Conservation (phyloP, 108 stramenopile species). For the Pseudonitzschia multiseries region DNA sequence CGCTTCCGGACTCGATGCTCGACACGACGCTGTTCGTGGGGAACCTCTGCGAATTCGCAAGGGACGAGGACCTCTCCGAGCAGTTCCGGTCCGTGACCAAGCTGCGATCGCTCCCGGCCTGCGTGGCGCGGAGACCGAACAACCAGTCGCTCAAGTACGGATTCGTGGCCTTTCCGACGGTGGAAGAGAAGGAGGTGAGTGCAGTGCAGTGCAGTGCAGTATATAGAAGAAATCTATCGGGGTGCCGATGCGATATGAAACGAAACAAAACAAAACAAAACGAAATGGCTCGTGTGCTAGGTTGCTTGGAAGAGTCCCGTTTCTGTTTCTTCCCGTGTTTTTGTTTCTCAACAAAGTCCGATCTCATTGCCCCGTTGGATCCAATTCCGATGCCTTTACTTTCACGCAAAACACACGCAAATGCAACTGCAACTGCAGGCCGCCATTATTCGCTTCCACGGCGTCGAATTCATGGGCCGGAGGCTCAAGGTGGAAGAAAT, state of each 20-base stretch:
- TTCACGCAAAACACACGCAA: not conserved
- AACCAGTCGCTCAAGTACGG: constrained; percentile 64
- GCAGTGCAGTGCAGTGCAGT: not conserved
- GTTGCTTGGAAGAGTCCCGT: too few relatives aligned
- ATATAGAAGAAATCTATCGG: not conserved
- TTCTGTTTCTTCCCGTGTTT: too few relatives aligned
- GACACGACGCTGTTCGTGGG: constrained; percentile 81
- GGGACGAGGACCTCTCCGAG: constrained; percentile 70
- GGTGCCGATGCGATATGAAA: not conserved
- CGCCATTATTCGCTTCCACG: constrained; percentile 69
- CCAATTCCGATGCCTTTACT: too few relatives aligned
- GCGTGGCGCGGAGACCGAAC: constrained; percentile 75
- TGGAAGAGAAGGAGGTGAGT: constrained; percentile 75
- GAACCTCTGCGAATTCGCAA: constrained; percentile 75
- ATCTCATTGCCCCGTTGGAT: too few relatives aligned
- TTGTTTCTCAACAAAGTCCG: too few relatives aligned
- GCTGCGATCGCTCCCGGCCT: constrained; percentile 66
- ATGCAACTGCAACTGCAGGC: constrained; percentile 35
- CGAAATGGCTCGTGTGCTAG: too few relatives aligned
- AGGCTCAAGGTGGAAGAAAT: constrained; percentile 70
- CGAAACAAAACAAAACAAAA: too few relatives aligned
- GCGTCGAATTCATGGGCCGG: constrained; percentile 55
- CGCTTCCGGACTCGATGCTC: constrained; percentile 76
- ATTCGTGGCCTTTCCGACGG: constrained; percentile 52
- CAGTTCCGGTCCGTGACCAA: constrained; percentile 60